A percentile compares a stretch with the other conserved stretches of the same genome.
These are phyloP conservation scores for Selenicereus undatus DNA, from an alignment of 148 eudicot genomes.

Conservation along the genomic window DNA sequence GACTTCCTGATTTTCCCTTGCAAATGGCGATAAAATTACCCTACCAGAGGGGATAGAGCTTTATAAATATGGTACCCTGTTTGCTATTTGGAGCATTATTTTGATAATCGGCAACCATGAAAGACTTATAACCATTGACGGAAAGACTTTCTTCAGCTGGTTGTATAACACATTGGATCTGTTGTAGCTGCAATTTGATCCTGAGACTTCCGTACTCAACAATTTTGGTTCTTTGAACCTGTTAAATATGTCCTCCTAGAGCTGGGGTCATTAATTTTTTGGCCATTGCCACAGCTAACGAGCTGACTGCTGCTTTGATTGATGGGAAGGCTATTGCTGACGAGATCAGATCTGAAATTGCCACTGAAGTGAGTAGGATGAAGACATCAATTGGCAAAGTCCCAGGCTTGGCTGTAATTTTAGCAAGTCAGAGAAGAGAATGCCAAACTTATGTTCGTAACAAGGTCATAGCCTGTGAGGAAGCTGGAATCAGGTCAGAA, in stretches of 20 bases:
- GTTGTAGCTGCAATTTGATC: background rate
- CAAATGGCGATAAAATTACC: background rate
- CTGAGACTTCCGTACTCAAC: background rate
- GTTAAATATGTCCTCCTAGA: background rate
- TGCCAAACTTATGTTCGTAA: constrained; percentile 70
- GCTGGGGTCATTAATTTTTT: constrained; percentile 14
- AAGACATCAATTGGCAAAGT: constrained; percentile 53
- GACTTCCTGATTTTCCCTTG: background rate
- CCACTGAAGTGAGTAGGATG: constrained; percentile 58
- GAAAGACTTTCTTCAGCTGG: background rate
- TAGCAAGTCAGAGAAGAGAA: constrained; percentile 69
- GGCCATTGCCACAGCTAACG: constrained; percentile 36
- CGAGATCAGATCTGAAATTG: constrained; percentile 49
- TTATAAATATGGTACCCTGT: background rate
- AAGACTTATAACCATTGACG: background rate
- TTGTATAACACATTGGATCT: background rate
- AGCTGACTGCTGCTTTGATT: constrained; percentile 46
- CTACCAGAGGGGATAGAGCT: background rate
- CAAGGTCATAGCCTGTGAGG: constrained; percentile 68
- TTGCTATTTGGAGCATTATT: background rate
- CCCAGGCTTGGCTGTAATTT: constrained; percentile 77
- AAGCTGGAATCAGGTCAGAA: constrained; percentile 56
- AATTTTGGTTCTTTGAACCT: background rate
- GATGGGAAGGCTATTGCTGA: constrained; percentile 74
- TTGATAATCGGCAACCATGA: background rate